A percentile compares a stretch with the other conserved stretches of the same genome.
phyloP scores from a whole-genome alignment of 225 moss, liverwort and hornwort species.

The Pleurozium schreberi region DNA sequence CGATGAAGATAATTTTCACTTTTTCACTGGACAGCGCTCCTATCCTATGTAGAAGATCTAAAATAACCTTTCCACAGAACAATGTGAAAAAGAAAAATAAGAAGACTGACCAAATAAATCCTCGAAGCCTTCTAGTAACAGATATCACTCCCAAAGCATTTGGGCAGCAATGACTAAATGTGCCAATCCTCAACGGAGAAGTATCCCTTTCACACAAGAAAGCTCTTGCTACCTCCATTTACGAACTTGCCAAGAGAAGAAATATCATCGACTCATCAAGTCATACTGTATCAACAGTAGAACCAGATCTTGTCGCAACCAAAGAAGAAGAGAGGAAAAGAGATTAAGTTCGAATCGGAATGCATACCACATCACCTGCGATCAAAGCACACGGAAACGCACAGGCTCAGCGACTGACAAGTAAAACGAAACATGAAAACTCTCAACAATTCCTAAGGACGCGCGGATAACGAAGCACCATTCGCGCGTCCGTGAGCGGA shows the following conservation, averaged over 20 bases:
- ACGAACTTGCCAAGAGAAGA: background rate
- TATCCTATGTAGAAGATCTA: conserved; percentile 66
- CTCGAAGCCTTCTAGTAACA: background rate
- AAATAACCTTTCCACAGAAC: conserved; percentile 56
- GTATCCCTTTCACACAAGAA: background rate
- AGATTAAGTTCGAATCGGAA: background rate
- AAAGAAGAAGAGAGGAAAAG: background rate
- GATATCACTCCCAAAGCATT: background rate
- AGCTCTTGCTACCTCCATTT: background rate
- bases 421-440: background rate
- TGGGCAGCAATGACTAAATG: background rate
- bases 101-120: background rate
- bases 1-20: conserved; percentile 80
- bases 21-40: conserved; percentile 51
- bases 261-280: background rate
- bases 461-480: background rate
- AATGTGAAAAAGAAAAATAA: background rate
- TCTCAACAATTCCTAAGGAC: background rate
- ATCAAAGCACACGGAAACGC: conserved; percentile 95
- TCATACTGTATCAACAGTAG: background rate
- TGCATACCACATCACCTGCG: conserved; percentile 94
- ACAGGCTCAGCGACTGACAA: background rate
- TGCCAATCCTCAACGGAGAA: background rate
- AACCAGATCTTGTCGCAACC: background rate
- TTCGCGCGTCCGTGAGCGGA: background rate